Conservation (phyloP, 1,284 basidiomycete genomes). For the Apiotrichum domesticum region DNA sequence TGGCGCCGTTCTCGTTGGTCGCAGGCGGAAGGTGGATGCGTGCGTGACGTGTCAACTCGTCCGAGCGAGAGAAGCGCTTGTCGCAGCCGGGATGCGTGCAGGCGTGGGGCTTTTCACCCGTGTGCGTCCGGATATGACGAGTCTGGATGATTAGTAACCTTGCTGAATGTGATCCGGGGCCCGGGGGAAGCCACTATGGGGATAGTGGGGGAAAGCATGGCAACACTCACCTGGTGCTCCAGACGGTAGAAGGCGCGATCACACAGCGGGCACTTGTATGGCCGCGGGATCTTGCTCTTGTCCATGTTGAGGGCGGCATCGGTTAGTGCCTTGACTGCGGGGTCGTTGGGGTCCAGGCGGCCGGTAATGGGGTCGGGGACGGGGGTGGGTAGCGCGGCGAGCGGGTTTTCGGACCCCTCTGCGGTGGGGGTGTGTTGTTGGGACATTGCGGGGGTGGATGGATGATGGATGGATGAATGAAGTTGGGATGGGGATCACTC, state of each 20-base stretch:
- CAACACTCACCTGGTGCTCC: conserved; percentile 75
- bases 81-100: conserved; percentile 94
- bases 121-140: conserved; percentile 95
- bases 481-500: too few species aligned
- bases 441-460: conserved; percentile 1
- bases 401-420: conserved; percentile 14
- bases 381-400: conserved; percentile 23
- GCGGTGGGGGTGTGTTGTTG: conserved; percentile 11
- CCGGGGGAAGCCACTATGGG: neutral
- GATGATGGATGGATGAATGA: neutral
- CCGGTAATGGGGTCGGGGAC: conserved; percentile 47
- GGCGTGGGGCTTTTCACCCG: conserved; percentile 92
- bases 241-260: conserved; percentile 83
- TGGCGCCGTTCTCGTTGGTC: conserved; percentile 26
- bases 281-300: conserved; percentile 58
- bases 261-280: conserved; percentile 94
- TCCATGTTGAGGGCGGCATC: conserved; percentile 49
- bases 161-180: neutral
- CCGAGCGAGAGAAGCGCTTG: conserved; percentile 93
- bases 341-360: conserved; percentile 48
- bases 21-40: conserved; percentile 68
- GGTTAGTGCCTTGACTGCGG: conserved; percentile 46
- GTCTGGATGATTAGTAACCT: conserved; percentile 56
- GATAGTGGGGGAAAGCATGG: neutral
- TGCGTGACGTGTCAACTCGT: conserved; percentile 93